These are phyloP conservation scores for Bothriochloa decipiens DNA, from an alignment of 176 grass and related monocot species.

Conservation along the genomic window DNA sequence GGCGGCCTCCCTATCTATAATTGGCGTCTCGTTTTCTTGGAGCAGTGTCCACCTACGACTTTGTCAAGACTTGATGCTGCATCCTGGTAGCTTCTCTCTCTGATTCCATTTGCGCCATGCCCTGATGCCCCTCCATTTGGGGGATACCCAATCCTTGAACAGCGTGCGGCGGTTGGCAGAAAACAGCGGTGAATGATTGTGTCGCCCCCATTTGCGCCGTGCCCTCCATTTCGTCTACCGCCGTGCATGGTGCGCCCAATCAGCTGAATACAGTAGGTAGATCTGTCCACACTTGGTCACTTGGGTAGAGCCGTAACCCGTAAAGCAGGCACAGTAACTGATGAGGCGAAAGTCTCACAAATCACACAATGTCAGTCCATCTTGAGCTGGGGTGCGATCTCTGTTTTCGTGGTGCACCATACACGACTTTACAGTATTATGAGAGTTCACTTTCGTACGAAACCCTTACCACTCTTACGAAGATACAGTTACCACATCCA, in stretches of 20 bases:
- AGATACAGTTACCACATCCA: not conserved
- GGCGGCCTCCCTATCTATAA: slow-evolving; percentile 26
- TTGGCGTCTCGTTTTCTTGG: slow-evolving; percentile 41
- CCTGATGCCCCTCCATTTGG: slow-evolving; percentile 5
- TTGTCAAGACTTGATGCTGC: slow-evolving; percentile 40
- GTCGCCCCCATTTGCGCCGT: not conserved
- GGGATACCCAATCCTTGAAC: not conserved
- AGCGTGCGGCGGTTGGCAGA: not conserved
- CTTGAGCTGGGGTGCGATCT: too few relatives aligned
- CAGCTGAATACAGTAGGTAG: not conserved
- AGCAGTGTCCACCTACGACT: slow-evolving; percentile 40
- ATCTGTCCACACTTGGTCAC: not conserved
- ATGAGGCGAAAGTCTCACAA: too few relatives aligned
- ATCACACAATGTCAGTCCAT: too few relatives aligned
- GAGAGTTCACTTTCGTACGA: not conserved
- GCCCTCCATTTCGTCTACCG: too few relatives aligned
- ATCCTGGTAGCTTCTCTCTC: slow-evolving; percentile 17
- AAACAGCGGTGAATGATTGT: slow-evolving; percentile 10
- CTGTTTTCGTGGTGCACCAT: not conserved
- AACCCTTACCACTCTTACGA: not conserved
- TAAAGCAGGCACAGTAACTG: not conserved
- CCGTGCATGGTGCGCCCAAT: too few relatives aligned
- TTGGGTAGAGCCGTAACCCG: not conserved
- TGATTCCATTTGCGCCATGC: not conserved
- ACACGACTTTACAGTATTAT: not conserved